phyloP scores from a whole-genome alignment of 345 rosid species.

The Excoecaria agallocha region DNA sequence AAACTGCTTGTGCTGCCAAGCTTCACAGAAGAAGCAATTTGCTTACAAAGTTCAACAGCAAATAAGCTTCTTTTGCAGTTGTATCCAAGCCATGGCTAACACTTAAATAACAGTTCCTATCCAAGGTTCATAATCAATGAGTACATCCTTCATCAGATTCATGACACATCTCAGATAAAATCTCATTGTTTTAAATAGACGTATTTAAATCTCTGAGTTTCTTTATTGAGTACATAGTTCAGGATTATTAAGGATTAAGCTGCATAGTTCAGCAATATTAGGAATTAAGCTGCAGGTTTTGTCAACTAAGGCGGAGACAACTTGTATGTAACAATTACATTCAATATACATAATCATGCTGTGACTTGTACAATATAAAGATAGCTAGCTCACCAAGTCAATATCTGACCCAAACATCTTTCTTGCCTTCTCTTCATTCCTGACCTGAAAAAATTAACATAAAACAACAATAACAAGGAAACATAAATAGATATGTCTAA shows the following conservation, averaged over 20 bases:
- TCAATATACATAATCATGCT: background rate
- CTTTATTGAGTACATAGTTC: background rate
- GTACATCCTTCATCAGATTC: background rate
- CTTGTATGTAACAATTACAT: background rate
- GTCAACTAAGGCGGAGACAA: background rate
- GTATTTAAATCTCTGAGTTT: background rate
- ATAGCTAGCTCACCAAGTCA: conserved; percentile 61
- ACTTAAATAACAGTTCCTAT: background rate
- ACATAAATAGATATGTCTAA: background rate
- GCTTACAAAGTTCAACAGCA: background rate
- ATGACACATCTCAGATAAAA: background rate
- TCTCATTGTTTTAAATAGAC: background rate
- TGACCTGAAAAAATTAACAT: conserved; percentile 46
- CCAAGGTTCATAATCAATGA: background rate
- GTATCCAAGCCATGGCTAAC: background rate
- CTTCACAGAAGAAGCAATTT: background rate
- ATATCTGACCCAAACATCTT: conserved; percentile 75
- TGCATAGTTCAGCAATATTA: background rate
- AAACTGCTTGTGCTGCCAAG: background rate
- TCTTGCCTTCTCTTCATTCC: conserved; percentile 88
- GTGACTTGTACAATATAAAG: background rate
- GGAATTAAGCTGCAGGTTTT: background rate
- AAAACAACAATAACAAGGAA: background rate
- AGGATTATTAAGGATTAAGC: background rate
- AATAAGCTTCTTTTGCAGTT: background rate